Evolutionary conservation across 768 basidiomycete species (phyloP).

Genomic region (Tulasnella sp.): DNA sequence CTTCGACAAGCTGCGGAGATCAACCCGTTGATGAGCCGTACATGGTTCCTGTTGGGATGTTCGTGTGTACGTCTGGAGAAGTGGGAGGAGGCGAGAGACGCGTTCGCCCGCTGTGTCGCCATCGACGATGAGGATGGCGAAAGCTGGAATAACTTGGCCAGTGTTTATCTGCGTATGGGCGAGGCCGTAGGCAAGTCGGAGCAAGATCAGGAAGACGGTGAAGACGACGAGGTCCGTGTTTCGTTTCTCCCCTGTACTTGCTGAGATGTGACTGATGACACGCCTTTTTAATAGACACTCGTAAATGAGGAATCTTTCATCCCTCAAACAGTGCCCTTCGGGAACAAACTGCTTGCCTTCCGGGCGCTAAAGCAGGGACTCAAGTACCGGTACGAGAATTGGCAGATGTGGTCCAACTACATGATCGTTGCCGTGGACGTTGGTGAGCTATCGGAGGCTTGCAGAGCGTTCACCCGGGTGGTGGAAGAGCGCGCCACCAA

Average conservation of each 20-base stretch:
- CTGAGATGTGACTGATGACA: not conserved
- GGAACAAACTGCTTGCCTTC: conserved; percentile 76
- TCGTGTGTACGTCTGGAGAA: conserved; percentile 67
- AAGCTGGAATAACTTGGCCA: conserved; percentile 97
- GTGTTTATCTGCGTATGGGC: conserved; percentile 78
- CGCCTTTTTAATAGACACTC: too few relatives aligned
- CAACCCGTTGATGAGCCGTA: conserved; percentile 73
- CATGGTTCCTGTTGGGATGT: conserved; percentile 97
- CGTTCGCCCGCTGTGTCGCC: conserved; percentile 73
- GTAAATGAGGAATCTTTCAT: conserved; percentile 8
- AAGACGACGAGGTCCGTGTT: conserved; percentile 22
- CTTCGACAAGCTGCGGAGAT: conserved; percentile 69
- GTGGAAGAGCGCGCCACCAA: conserved; percentile 57
- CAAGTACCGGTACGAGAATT: conserved; percentile 72
- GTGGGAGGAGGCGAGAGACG: conserved; percentile 73
- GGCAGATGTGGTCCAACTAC: conserved; percentile 99
- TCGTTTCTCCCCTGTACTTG: not conserved
- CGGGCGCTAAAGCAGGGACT: conserved; percentile 86
- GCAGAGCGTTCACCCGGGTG: conserved; percentile 67
- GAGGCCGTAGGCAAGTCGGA: conserved; percentile 27
- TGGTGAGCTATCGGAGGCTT: conserved; percentile 80
- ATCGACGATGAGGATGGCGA: conserved; percentile 96
- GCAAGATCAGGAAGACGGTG: conserved; percentile 26
- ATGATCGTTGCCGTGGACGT: conserved; percentile 89
- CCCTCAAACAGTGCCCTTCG: conserved; percentile 25